These are phyloP conservation scores for Pyricularia sp. DNA, from an alignment of 2,329 filamentous ascomycete genomes.

Conservation along the genomic window DNA sequence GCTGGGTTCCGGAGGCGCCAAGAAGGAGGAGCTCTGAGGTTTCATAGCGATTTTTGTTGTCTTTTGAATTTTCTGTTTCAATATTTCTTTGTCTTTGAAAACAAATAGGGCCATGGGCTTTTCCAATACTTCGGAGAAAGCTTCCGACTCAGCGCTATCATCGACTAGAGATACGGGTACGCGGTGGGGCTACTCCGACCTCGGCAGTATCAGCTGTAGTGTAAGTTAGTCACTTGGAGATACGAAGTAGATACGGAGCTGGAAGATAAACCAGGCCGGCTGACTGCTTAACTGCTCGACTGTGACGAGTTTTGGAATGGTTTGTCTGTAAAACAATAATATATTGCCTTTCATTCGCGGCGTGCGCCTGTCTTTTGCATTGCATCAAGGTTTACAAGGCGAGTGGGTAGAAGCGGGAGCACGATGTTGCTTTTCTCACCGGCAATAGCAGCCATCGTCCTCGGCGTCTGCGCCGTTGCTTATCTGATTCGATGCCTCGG, in stretches of 20 bases:
- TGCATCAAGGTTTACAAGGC: not conserved
- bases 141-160: not conserved
- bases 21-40: slow-evolving; percentile 4
- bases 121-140: not conserved
- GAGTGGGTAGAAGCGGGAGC: not conserved
- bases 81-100: no score
- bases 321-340: not conserved
- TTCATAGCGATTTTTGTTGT: not conserved
- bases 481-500: slow-evolving; percentile 9
- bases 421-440: slow-evolving; percentile 9
- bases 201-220: not conserved
- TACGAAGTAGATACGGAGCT: not conserved
- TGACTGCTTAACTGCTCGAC: not conserved
- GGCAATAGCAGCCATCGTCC: slow-evolving; percentile 4
- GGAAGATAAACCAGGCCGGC: not conserved
- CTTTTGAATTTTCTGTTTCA: not conserved
- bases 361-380: not conserved
- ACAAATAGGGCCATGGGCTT: not conserved
- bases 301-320: not conserved
- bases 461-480: slow-evolving; percentile 6
- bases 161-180: not conserved
- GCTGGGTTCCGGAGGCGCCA: slow-evolving; percentile 11
- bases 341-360: not conserved
- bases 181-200: not conserved
- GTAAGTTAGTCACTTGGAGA: no score